Conservation (phyloP, 257 asterid genomes). For the Coffea eugenioides region DNA sequence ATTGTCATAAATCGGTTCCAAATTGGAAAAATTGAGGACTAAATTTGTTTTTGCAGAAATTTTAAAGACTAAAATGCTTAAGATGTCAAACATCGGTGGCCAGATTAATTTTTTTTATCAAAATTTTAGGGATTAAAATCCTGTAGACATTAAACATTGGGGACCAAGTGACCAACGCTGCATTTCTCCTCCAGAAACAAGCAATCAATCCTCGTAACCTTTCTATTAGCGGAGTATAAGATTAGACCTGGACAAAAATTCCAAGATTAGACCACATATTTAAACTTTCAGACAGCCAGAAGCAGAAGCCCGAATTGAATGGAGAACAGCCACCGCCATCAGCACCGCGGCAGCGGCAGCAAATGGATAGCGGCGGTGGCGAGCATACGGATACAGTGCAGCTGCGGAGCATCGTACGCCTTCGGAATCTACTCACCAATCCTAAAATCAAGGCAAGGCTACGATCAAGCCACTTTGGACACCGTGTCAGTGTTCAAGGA, state of each 20-base stretch:
- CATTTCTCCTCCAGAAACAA: no score
- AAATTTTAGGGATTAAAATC: no score
- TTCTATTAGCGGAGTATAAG: no score
- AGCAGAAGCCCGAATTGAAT: background rate
- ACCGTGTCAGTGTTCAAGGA: constrained; percentile 82
- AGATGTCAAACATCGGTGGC: no score
- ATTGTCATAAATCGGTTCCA: no score
- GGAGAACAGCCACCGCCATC: background rate
- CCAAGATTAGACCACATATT: background rate
- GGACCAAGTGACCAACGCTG: no score
- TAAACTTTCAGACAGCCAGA: background rate
- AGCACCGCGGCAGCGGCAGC: constrained; percentile 9
- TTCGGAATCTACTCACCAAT: constrained; percentile 75
- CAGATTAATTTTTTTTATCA: no score
- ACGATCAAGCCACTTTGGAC: constrained; percentile 75
- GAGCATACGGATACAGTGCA: constrained; percentile 90
- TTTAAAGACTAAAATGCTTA: no score
- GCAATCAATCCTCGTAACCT: no score
- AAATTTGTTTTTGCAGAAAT: no score
- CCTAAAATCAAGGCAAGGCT: constrained; percentile 69
- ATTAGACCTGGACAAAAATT: background rate
- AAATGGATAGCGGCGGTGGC: constrained; percentile 79
- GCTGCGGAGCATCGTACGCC: constrained; percentile 87
- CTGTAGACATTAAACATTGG: no score
- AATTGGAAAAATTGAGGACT: no score